Conservation (phyloP, 2,329 filamentous ascomycete species). For the Pseudomassariella vexata region DNA sequence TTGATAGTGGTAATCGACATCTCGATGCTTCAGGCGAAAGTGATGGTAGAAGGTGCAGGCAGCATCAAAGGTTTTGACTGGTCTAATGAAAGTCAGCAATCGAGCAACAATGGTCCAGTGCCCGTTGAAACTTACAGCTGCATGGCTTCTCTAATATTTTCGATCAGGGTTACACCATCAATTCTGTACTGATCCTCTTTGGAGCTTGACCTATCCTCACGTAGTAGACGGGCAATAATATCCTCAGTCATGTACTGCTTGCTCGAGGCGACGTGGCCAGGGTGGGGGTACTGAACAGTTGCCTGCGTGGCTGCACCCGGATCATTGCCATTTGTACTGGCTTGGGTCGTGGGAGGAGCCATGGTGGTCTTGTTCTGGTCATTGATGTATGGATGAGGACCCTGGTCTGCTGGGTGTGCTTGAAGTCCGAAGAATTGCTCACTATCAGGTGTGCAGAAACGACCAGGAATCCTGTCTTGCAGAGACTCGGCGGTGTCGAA, state of each 20-base stretch:
- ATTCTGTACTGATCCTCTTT: slow-evolving; percentile 76
- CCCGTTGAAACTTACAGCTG: slow-evolving; percentile 58
- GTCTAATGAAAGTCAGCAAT: slow-evolving; percentile 41
- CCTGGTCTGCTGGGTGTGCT: too few species aligned
- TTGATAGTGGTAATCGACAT: slow-evolving; percentile 76
- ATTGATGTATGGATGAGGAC: too few species aligned
- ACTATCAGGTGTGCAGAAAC: too few species aligned
- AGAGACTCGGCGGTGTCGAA: too few species aligned
- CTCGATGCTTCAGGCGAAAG: slow-evolving; percentile 80
- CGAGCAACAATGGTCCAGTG: slow-evolving; percentile 7
- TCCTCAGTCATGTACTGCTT: slow-evolving; percentile 78
- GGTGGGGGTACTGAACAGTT: slow-evolving; percentile 27
- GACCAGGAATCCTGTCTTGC: too few species aligned
- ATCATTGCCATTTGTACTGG: neutral
- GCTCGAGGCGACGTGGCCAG: slow-evolving; percentile 28
- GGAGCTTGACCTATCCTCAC: too few species aligned
- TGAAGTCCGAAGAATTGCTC: too few species aligned
- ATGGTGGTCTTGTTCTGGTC: neutral
- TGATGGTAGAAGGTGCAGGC: slow-evolving; percentile 92
- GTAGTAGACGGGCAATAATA: slow-evolving; percentile 67
- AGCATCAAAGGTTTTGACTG: slow-evolving; percentile 86
- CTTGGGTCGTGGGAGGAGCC: neutral
- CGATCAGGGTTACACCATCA: slow-evolving; percentile 84
- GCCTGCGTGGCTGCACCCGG: slow-evolving; percentile 22
- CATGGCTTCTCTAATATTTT: slow-evolving; percentile 72